These are phyloP conservation scores for Fusarium sp. DNA, from an alignment of 2,329 filamentous ascomycete species.

Conservation along the genomic window DNA sequence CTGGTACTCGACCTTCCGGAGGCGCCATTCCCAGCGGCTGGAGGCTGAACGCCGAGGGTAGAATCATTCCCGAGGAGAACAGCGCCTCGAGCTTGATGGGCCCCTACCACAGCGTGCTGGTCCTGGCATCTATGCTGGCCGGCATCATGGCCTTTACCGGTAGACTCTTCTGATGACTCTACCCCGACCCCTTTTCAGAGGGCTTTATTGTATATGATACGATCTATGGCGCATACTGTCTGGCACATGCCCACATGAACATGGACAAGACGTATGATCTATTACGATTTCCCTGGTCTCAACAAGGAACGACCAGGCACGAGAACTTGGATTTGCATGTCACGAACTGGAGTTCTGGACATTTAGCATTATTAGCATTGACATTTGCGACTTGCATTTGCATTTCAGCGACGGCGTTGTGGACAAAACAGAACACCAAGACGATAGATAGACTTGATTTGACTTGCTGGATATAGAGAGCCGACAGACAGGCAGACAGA, in stretches of 20 bases:
- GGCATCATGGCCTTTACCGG: conserved; percentile 42
- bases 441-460: conserved; percentile 7
- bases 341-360: conserved; percentile 21
- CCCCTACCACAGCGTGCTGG: conserved; percentile 38
- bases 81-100: conserved; percentile 54
- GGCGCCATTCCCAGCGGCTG: conserved; percentile 80
- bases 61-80: conserved; percentile 75
- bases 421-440: conserved; percentile 5
- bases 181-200: background rate
- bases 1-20: conserved; percentile 62
- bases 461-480: conserved; percentile 15
- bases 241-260: conserved; percentile 2
- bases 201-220: conserved; percentile 20
- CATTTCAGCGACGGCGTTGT: conserved; percentile 33
- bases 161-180: conserved; percentile 33
- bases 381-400: conserved; percentile 5
- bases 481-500: background rate
- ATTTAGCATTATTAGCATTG: conserved; percentile 11
- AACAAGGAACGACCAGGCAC: background rate
- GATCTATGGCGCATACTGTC: conserved; percentile 3
- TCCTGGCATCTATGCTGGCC: conserved; percentile 44
- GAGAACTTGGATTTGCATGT: conserved; percentile 18
- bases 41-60: conserved; percentile 82
- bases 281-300: background rate
- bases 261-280: background rate